Evolutionary conservation across 495 filamentous ascomycete species (phyloP).

Genomic region (Coniosporium apollinis): DNA sequence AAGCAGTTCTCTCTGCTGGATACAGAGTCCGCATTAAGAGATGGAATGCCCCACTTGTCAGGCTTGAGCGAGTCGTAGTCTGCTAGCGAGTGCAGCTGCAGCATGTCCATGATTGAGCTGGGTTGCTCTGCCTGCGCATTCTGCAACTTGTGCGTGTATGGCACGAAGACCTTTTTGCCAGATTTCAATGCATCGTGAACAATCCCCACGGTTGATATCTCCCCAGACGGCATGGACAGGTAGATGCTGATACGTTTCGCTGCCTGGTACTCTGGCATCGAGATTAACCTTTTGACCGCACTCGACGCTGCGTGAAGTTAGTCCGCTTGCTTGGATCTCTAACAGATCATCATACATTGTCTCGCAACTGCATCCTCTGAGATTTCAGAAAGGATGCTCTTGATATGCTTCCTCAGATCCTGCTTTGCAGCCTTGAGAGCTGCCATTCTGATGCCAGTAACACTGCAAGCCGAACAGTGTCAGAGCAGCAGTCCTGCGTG

Average conservation of each 20-base stretch:
- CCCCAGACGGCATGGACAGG: conserved; percentile 76
- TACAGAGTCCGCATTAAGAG: conserved; percentile 45
- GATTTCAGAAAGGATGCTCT: conserved; percentile 39
- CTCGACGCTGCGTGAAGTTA: conserved; percentile 32
- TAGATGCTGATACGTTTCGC: conserved; percentile 70
- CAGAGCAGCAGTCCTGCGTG: too few species aligned
- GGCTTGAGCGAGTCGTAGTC: conserved; percentile 61
- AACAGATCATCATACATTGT: conserved; percentile 44
- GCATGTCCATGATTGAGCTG: conserved; percentile 77
- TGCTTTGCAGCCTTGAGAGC: conserved; percentile 49
- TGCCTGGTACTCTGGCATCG: conserved; percentile 45
- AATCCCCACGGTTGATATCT: conserved; percentile 65
- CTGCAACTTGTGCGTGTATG: conserved; percentile 57
- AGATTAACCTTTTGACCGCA: conserved; percentile 41
- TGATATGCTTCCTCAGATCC: conserved; percentile 53
- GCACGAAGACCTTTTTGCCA: conserved; percentile 80
- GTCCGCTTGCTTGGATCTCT: conserved; percentile 6
- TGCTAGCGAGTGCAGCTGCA: conserved; percentile 48
- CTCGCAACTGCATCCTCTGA: conserved; percentile 36
- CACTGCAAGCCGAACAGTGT: too few species aligned
- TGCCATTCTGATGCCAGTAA: too few species aligned
- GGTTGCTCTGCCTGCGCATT: conserved; percentile 19
- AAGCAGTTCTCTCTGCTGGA: conserved; percentile 50
- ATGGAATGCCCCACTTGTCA: conserved; percentile 89
- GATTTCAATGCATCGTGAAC: conserved; percentile 59